Evolutionary conservation across 2,329 filamentous ascomycete genomes (phyloP), one percentile per base, ranked within the genome.

Genomic region (Graphilbum ipis-grandicollis): DNA sequence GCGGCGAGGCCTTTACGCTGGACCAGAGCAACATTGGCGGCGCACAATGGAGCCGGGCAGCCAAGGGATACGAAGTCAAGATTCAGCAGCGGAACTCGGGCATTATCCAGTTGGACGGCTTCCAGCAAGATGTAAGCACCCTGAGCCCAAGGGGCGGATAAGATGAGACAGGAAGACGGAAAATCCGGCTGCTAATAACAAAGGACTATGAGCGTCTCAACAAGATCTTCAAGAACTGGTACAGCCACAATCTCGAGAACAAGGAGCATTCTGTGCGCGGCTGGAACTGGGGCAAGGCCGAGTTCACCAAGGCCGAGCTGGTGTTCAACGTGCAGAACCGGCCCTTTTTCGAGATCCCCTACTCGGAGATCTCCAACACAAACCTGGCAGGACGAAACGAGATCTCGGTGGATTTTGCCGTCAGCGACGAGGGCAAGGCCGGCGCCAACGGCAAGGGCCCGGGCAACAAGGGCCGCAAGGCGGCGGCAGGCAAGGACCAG

Each of bases 211-310:
- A 98, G 47, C 82, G 90, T 38, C 64, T 94, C 13, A 71, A 66
- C 59, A 94, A 93, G 56, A 74, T 90, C 47, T 94, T 98, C 69
- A 96, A 94, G 63, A 82, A 88, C 52, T 96, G 88, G 83, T 98
- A 96, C 60, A 90, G 84, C 60, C 79, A 90, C 50, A 85, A 77
- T 50, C 70, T 98, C 41, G 86, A 96, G 55, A 82, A 74, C 56
- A 84, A 83, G 57, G 90, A 98, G 58, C 90, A 96, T 57, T 85
- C 90, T 19, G 65, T 98, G 41, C 76, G 90, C 48, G 90, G 90
- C 39, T 98, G 90, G 90, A 98, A 98, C 56, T 98, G 90, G 92
- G 90, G 90, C 50, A 98, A 96, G 60, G 83, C 84, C 45, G 90
- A 98, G 51, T 93, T 98, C 54, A 79, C 80, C 43, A 93, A 96